Evolutionary conservation across 306 rosid species (phyloP).

Genomic region (barrel medic (Medicago truncatula)): MtrunA17r5.0-ANR NC_053045.1:44963501-44964000

Average conservation of each 20-base stretch:
- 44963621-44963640: slow-evolving; percentile 96
- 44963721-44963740: slow-evolving; percentile 24
- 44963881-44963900: slow-evolving; percentile 69
- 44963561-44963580: slow-evolving; percentile 25
- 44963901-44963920: slow-evolving; percentile 34
- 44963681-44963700: slow-evolving; percentile 87
- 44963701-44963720: slow-evolving; percentile 31
- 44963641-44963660: slow-evolving; percentile 91
- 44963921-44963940: no score
- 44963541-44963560: slow-evolving; percentile 21
- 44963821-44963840: slow-evolving; percentile 97
- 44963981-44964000: no score
- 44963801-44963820: slow-evolving; percentile 91
- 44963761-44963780: background rate
- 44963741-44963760: slow-evolving; percentile 13
- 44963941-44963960: no score
- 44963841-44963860: slow-evolving; percentile 93
- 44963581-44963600: slow-evolving; percentile 58
- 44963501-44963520: slow-evolving; percentile 80
- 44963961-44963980: no score
- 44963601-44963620: slow-evolving; percentile 87
- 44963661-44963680: slow-evolving; percentile 84
- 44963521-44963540: slow-evolving; percentile 22
- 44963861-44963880: slow-evolving; percentile 98
- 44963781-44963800: slow-evolving; percentile 78